Evolutionary conservation across 768 basidiomycete genomes (phyloP), one percentile per base, ranked within the genome.

Genomic region (Mycena venus): DNA sequence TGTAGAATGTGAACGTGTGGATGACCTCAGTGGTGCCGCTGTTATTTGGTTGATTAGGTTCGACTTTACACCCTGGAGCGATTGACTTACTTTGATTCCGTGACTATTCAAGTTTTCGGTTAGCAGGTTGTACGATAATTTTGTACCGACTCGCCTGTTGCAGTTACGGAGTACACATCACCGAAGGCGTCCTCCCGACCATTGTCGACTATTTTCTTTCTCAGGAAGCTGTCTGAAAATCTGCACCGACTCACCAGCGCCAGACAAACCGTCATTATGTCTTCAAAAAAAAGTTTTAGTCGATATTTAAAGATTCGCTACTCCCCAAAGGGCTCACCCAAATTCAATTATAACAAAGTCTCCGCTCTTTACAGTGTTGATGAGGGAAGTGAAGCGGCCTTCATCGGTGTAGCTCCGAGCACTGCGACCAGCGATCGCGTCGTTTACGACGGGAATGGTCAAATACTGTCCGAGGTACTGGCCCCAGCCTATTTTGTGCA

Each of bases 371-470:
- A 80, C 85, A 3, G 82, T 83, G 77, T 86, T 84, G 68, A 86
- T 83, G 32, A 88, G 78, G 12, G 83, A 83, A 21, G 82, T 83
- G 78, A 90, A 89, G 10, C 86, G 82, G 40, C 88, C 88, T 74
- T 88, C 86, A 23, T 88, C 86, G 15, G 86, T 87, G 73, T 84
- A 90, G 51, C 86, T 87, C 42, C 89, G 83, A 1, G 89, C 85
- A 56, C 84, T 86, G 9, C 85, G 82, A 5, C 89, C 89, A 10
- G 83, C 86, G 49, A 89, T 84, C 0, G 89, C 89, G 55, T 81
- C 75, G 75, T 90, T 90, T 19, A 87, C 83, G 11, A 89, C 85
- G 1, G 86, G 83, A 60, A 89, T 80, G 4, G 82, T 83, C 38
- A 88, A 68, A 51, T 84, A 88, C 75, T 86, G 84, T 5, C 76